Evolutionary conservation across 495 filamentous ascomycete species (phyloP).

Genomic region (Thermothielavioides terrestris): DNA sequence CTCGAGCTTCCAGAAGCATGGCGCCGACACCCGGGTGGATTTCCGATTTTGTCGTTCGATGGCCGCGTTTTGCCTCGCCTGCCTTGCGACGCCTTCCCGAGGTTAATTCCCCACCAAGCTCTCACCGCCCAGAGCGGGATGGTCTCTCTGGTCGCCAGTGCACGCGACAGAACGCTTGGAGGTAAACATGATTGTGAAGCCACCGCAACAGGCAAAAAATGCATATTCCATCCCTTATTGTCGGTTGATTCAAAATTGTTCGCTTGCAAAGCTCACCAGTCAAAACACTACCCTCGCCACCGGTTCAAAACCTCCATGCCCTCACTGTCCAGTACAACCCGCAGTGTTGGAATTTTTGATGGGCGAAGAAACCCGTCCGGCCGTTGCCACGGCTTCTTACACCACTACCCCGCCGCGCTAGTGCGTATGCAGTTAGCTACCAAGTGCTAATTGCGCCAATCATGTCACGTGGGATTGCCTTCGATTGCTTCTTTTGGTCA

Average conservation of each 20-base stretch:
- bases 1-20: no score
- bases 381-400: slow-evolving; percentile 6
- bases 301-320: no score
- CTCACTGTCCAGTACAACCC: no score
- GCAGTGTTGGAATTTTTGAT: no score
- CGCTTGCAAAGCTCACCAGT: not conserved
- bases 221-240: no score
- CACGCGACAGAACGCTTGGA: slow-evolving; percentile 12
- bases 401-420: slow-evolving; percentile 3
- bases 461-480: not conserved
- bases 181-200: slow-evolving; percentile 15
- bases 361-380: no score
- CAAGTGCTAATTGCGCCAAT: slow-evolving; percentile 16
- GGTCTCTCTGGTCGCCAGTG: not conserved
- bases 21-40: no score
- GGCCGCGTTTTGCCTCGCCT: no score
- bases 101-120: slow-evolving; percentile 5
- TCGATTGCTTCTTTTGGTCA: slow-evolving; percentile 16
- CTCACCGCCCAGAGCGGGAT: slow-evolving; percentile 5
- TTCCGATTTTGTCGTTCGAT: slow-evolving; percentile 3
- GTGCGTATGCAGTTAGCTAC: not conserved
- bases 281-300: no score
- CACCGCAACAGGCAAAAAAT: not conserved
- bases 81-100: slow-evolving; percentile 8
- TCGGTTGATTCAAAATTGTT: not conserved